These are phyloP conservation scores for Bodo saltans DNA, from an alignment of 78 protist genomes.

Conservation along the genomic window DNA sequence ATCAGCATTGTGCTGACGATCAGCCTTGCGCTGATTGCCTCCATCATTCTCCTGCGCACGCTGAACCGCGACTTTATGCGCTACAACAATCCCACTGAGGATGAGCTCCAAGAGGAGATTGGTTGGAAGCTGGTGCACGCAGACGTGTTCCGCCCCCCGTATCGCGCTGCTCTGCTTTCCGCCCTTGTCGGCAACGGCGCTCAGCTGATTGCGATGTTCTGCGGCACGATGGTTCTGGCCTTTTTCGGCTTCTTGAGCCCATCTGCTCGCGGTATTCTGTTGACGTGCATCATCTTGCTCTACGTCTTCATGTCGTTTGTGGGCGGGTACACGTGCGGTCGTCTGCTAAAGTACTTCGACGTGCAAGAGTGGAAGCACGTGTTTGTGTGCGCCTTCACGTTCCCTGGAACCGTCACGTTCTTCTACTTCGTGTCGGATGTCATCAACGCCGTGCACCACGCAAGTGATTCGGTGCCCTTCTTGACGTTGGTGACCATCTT, in stretches of 20 bases:
- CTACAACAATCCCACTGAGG: not conserved
- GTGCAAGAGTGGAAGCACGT: slow-evolving; percentile 36
- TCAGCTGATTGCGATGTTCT: slow-evolving; percentile 73
- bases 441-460: slow-evolving; percentile 30
- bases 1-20: not conserved
- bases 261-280: slow-evolving; percentile 85
- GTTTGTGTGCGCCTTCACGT: slow-evolving; percentile 43
- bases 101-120: slow-evolving; percentile 50
- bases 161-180: slow-evolving; percentile 57
- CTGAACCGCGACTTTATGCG: slow-evolving; percentile 41
- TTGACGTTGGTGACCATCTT: slow-evolving; percentile 46
- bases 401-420: slow-evolving; percentile 56
- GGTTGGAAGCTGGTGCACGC: slow-evolving; percentile 98
- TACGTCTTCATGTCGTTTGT: slow-evolving; percentile 75
- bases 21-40: slow-evolving; percentile 52
- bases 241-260: slow-evolving; percentile 93
- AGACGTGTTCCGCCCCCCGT: slow-evolving; percentile 94
- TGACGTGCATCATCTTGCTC: slow-evolving; percentile 69
- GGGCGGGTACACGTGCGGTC: slow-evolving; percentile 42
- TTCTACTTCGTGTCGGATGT: slow-evolving; percentile 48
- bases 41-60: slow-evolving; percentile 84
- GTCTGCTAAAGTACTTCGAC: slow-evolving; percentile 44
- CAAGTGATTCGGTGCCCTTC: slow-evolving; percentile 55
- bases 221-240: slow-evolving; percentile 59
- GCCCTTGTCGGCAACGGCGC: slow-evolving; percentile 77